Conservation (phyloP, 2,329 filamentous ascomycete species). For the Colletotrichum magnum region DNA sequence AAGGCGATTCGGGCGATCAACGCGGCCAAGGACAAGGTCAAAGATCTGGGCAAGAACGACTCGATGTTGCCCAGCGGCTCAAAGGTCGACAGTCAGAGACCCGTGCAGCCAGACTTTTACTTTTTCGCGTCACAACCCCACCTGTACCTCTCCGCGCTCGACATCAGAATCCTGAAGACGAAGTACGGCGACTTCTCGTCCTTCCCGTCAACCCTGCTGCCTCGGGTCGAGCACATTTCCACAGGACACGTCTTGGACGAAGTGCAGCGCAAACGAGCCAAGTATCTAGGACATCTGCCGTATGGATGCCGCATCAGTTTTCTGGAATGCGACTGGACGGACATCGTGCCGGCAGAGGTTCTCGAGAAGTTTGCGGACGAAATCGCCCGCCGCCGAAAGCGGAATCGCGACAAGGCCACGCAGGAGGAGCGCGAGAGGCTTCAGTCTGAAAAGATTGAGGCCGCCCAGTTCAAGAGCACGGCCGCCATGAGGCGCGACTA, state of each 20-base stretch:
- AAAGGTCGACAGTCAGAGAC: slow-evolving; percentile 26
- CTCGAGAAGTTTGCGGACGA: slow-evolving; percentile 83
- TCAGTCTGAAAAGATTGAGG: slow-evolving; percentile 85
- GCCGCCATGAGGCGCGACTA: slow-evolving; percentile 57
- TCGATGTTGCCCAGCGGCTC: slow-evolving; percentile 39
- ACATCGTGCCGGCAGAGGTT: slow-evolving; percentile 82
- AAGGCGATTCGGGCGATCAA: slow-evolving; percentile 84
- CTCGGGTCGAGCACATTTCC: slow-evolving; percentile 89
- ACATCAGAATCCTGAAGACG: slow-evolving; percentile 92
- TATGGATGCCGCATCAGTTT: slow-evolving; percentile 93
- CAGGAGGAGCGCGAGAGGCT: slow-evolving; percentile 89
- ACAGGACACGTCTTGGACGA: slow-evolving; percentile 92
- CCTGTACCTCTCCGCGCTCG: slow-evolving; percentile 89
- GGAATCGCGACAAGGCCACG: slow-evolving; percentile 85
- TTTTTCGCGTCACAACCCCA: slow-evolving; percentile 92
- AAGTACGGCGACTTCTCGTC: slow-evolving; percentile 86
- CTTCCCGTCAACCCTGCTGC: slow-evolving; percentile 89
- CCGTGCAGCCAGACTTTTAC: slow-evolving; percentile 72
- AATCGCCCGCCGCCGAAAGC: slow-evolving; percentile 81
- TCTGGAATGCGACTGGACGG: slow-evolving; percentile 94
- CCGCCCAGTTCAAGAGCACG: slow-evolving; percentile 73
- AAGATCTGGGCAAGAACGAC: slow-evolving; percentile 56
- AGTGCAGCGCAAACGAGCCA: slow-evolving; percentile 83
- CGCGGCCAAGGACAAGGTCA: slow-evolving; percentile 81
- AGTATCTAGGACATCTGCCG: slow-evolving; percentile 89